Evolutionary conservation across 108 stramenopile genomes (phyloP).

Genomic region (Nitzschia palea): DNA sequence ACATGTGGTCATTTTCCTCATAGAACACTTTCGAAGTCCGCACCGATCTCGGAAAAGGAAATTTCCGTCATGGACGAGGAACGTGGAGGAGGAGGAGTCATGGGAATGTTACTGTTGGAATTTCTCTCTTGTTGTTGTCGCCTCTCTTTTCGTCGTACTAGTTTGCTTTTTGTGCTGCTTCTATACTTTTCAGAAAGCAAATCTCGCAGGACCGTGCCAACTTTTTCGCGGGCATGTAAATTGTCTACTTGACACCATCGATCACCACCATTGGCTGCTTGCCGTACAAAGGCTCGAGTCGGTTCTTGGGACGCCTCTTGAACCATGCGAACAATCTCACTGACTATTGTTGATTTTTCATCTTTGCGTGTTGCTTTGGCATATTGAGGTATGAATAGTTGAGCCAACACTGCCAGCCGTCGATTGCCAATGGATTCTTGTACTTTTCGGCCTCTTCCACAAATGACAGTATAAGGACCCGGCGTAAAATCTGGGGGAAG

Average conservation of each 20-base stretch:
- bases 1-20: too few relatives aligned
- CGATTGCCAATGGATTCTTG: conserved; percentile 29
- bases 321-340: conserved; percentile 19
- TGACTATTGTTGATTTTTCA: conserved; percentile 35
- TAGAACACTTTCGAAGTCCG: too few relatives aligned
- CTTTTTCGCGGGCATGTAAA: conserved; percentile 33
- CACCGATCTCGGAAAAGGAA: too few relatives aligned
- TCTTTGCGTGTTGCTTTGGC: conserved; percentile 11
- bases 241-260: conserved; percentile 33
- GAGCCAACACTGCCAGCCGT: conserved; percentile 19
- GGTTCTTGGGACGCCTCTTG: background rate
- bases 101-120: too few relatives aligned
- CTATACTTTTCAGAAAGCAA: conserved; percentile 9
- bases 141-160: background rate
- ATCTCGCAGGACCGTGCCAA: conserved; percentile 34
- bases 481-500: conserved; percentile 14
- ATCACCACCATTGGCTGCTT: background rate
- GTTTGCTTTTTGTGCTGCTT: conserved; percentile 30
- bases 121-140: too few relatives aligned
- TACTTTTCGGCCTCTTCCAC: conserved; percentile 2
- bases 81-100: too few relatives aligned
- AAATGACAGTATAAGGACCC: conserved; percentile 13
- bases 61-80: too few relatives aligned
- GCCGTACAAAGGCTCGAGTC: background rate
- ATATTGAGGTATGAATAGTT: conserved; percentile 12